Evolutionary conservation across 805 yeast species (phyloP), one percentile per base, ranked within the genome.

Genomic region (Ogataea kodamae): DNA sequence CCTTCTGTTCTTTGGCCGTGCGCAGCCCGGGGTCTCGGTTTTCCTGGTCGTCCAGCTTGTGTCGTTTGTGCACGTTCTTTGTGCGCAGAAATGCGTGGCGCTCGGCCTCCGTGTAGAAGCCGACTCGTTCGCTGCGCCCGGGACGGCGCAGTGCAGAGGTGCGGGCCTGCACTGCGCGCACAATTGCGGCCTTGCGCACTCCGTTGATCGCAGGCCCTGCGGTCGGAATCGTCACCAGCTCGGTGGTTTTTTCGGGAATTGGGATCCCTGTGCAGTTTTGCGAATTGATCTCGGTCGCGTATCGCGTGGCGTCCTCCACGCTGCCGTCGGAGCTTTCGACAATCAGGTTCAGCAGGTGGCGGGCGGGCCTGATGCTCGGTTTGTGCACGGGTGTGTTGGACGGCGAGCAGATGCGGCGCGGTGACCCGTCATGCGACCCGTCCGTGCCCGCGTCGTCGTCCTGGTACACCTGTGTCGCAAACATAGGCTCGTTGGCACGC

Each of bases 241-340:
- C 83, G 37, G 72, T 69, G 2, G 63, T 61, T 35, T 66, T 68
- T 37, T 70, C 77, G 0, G 85, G 87, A 11, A 78, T 53, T 9
- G 79, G 78, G 29, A 79, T 71, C 6, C 81, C 83, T 40, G 70
- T 73, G 38, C 81, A 67, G 46, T 76, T 78, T 22, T 72, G 65
- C 0, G 84, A 68, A 50, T 79, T 79, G 37, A 79, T 63, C 51
- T 78, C 84, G 1, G 86, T 79, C 2, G 83, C 87, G 55, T 73
- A 78, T 44, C 68, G 72, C 3, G 85, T 78, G 7, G 85, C 84
- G 48, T 79, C 85, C 43, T 68, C 70, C 10, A 76, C 48, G 37
- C 62, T 62, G 0, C 84, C 83, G 22, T 78, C 75, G 49, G 76
- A 71, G 5, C 83, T 68, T 43, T 78, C 80, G 18, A 79, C 83